Evolutionary conservation across 768 basidiomycete species (phyloP).

Genomic region (Boletus speciosus): DNA sequence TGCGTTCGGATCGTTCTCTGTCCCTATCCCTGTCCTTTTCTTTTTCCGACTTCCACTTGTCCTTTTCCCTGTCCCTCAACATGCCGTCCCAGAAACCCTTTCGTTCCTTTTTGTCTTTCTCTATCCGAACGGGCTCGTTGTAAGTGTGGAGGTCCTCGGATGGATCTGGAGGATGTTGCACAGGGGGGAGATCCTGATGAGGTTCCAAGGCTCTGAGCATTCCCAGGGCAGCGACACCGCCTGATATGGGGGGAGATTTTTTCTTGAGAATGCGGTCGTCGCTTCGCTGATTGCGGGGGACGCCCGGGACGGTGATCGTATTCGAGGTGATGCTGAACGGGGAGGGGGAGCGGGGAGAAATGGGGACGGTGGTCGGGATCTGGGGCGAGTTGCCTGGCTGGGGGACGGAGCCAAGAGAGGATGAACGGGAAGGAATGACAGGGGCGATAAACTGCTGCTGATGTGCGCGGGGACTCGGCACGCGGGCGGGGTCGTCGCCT

Average conservation of each 20-base stretch:
- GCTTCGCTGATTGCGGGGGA: conserved; percentile 11
- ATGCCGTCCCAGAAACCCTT: conserved; percentile 53
- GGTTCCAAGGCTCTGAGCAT: conserved; percentile 56
- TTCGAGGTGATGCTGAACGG: conserved; percentile 40
- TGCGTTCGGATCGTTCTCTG: conserved; percentile 29
- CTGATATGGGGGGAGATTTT: conserved; percentile 28
- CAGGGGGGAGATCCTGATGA: conserved; percentile 24
- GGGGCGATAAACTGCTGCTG: conserved; percentile 28
- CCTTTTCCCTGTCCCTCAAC: conserved; percentile 34
- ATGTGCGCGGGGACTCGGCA: conserved; percentile 20
- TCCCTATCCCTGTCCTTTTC: conserved; percentile 42
- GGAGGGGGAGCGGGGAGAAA: conserved; percentile 40
- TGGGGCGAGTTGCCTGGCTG: conserved; percentile 40
- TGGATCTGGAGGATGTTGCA: conserved; percentile 20
- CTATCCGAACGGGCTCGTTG: conserved; percentile 28
- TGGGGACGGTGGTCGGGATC: conserved; percentile 19
- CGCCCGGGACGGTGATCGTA: conserved; percentile 15
- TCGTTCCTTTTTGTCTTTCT: conserved; percentile 47
- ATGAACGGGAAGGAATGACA: conserved; percentile 44
- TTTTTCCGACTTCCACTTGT: conserved; percentile 28
- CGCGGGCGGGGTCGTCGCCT: conserved; percentile 23
- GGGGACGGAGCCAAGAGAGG: conserved; percentile 49
- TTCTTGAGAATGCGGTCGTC: conserved; percentile 26
- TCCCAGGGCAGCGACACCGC: conserved; percentile 22
- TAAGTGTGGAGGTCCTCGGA: conserved; percentile 32